Base-by-base conservation (phyloP, 179 eudicot species). In the Heliamphora pulchella region DNA sequence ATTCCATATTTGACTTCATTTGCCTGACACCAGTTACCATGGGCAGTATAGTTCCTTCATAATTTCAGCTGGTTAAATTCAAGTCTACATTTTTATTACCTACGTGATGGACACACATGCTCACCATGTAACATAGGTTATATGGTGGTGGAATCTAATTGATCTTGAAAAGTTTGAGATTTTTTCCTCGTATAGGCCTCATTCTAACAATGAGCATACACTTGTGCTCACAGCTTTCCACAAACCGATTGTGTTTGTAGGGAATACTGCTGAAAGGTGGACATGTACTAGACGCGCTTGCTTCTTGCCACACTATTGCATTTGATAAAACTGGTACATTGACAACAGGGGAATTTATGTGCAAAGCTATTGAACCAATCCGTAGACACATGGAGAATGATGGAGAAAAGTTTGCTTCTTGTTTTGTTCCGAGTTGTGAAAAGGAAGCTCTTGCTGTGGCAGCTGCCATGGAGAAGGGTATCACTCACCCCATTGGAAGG, bases 401-500 rank as follows among this genome's bases (percentile, higher is more conserved):
- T 79, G 83, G 76, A 71, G 81, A 83, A 61, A 74, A 46, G n/a
- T 47, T 61, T 80, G 83, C 86, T 80, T 81, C 90, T 78, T 96
- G 99, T 80, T 96, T 98, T 86, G 86, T 85, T 18, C 99, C 99
- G 18, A 87, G 82, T 85, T 96, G 99, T 85, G 99, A 96, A 82
- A 90, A 91, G 80, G 98, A 92, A 86, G 99, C 99, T 84, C 93
- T 96, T 84, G 99, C 99, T 76, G 97, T 96, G 79, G 98, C 99
- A 74, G 94, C 99, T 85, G 99, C 99, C 69, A 94, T 96, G 98
- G 99, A 96, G 86, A 91, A 92, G 88, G 99, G 99, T 57, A 92
- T 98, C 69, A 96, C 99, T 81, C 99, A 96, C 85, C 98, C 99
- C 69, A 96, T 96, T 86, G 99, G 99, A 87, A 96, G 99, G 99